phyloP scores from a whole-genome alignment of 2,329 filamentous ascomycete genomes.

The Leptographium lundbergii region DNA sequence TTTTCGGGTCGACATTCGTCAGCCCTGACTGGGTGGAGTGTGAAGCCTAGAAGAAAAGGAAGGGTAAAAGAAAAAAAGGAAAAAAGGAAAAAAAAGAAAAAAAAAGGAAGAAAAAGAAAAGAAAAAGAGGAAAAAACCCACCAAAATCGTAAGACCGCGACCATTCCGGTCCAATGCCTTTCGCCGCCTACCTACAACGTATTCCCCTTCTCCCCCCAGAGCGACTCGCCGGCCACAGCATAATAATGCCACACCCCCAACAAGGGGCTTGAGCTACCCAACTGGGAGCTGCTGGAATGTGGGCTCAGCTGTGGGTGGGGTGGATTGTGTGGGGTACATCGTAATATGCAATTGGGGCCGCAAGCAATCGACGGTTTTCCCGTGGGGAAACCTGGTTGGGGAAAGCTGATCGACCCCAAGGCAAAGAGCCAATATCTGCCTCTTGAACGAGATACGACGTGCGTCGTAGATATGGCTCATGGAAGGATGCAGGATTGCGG shows the following conservation, averaged over 20 bases:
- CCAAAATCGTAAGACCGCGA: too few species aligned
- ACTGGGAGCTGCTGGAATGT: background rate
- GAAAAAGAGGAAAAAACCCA: too few species aligned
- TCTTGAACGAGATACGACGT: too few species aligned
- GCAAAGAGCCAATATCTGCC: background rate
- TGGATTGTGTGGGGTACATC: constrained; percentile 1
- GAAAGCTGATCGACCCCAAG: background rate
- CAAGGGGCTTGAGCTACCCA: background rate
- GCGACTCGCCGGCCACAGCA: background rate
- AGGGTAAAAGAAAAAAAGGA: too few species aligned
- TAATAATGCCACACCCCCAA: background rate
- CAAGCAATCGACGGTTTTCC: background rate
- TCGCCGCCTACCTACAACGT: too few species aligned
- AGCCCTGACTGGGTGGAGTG: too few species aligned
- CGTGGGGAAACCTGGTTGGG: background rate
- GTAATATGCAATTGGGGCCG: background rate
- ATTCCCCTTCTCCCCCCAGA: background rate
- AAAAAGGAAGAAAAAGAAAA: too few species aligned
- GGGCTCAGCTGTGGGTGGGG: background rate
- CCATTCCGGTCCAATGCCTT: background rate
- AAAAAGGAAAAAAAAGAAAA: too few species aligned
- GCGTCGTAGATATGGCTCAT: too few species aligned
- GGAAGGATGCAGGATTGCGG: background rate
- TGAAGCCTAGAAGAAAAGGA: too few species aligned
- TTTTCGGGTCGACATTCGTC: background rate